Conservation (phyloP, 1,284 basidiomycete species). For the Papiliotrema nemorosa region DNA sequence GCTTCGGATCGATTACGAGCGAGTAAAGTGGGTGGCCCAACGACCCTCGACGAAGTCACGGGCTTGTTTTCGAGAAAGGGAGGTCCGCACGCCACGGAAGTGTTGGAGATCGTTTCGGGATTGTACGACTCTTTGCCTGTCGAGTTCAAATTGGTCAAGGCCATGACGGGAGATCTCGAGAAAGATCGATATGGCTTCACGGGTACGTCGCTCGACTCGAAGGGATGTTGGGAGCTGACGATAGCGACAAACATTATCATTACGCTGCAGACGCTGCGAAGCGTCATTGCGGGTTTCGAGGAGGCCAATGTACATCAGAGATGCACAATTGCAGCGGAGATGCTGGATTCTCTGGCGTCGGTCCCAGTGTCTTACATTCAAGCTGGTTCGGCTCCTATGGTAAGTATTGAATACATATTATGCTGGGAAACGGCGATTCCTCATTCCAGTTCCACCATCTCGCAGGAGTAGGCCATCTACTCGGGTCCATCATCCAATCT, state of each 20-base stretch:
- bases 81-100: slow-evolving; percentile 24
- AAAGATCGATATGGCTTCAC: slow-evolving; percentile 42
- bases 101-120: slow-evolving; percentile 30
- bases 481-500: slow-evolving; percentile 42
- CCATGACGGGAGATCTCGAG: slow-evolving; percentile 36
- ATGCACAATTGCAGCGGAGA: slow-evolving; percentile 43
- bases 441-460: slow-evolving; percentile 41
- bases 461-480: slow-evolving; percentile 47
- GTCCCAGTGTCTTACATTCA: slow-evolving; percentile 45
- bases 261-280: slow-evolving; percentile 45
- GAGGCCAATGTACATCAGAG: slow-evolving; percentile 40
- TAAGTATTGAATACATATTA: slow-evolving; percentile 12
- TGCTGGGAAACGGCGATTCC: neutral
- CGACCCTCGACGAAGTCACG: slow-evolving; percentile 20
- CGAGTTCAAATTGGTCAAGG: slow-evolving; percentile 33
- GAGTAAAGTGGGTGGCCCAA: slow-evolving; percentile 6
- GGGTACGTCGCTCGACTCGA: slow-evolving; percentile 18
- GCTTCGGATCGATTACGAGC: slow-evolving; percentile 32
- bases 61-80: slow-evolving; percentile 18
- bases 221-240: neutral
- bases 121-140: slow-evolving; percentile 35
- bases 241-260: slow-evolving; percentile 45
- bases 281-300: slow-evolving; percentile 40
- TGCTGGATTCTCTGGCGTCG: slow-evolving; percentile 40
- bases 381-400: slow-evolving; percentile 38